Base-by-base conservation (phyloP, 768 basidiomycete genomes). In the Leccinum disarticulatum region DNA sequence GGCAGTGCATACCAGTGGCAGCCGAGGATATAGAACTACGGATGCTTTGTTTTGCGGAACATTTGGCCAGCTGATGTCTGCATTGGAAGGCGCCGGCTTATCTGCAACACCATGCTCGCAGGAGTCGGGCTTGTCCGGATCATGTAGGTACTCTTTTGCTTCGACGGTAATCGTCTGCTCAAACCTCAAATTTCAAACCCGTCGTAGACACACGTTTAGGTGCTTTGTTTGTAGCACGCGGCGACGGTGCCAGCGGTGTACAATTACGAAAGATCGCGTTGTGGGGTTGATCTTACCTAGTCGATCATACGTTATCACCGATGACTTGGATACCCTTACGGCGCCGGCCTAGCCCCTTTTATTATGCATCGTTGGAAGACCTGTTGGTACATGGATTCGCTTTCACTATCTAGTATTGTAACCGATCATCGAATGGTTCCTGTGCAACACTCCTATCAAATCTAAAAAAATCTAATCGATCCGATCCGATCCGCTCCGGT, bases 11-110 rank as follows among this genome's bases (percentile, higher is more conserved):
- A 31, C 6, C 1, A n/a, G 25, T 38, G 41, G 7, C 2, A n/a
- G 28, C 36, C 58, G 62, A 54, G 60, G 60, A 53, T 54, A 68
- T 22, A 66, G 58, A 57, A 61, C 60, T 9, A 19, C 69, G n/a
- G 66, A 69, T 46, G 68, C 76, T 30, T 63, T 80, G 54, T 80
- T 77, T 62, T 72, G 75, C 27, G 78, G 78, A 27, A 79, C 78
- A 19, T 79, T 78, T 62, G 78, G 78, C 10, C 78, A 79, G 64
- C 63, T 80, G 53, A 72, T 73, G 71, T 59, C 66, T 25, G 78
- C 78, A n/a, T 65, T 79, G 47, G 63, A 74, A 52, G 67, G 59
- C 15, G 78, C 75, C 1, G 78, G 78, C 41, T 67, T 79, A 63
- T 68, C 66, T 27, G 67, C 72, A 30, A 66, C 66, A 6, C 72